Conservation (phyloP, 108 stramenopile genomes). For the Skeletonema potamos region DNA sequence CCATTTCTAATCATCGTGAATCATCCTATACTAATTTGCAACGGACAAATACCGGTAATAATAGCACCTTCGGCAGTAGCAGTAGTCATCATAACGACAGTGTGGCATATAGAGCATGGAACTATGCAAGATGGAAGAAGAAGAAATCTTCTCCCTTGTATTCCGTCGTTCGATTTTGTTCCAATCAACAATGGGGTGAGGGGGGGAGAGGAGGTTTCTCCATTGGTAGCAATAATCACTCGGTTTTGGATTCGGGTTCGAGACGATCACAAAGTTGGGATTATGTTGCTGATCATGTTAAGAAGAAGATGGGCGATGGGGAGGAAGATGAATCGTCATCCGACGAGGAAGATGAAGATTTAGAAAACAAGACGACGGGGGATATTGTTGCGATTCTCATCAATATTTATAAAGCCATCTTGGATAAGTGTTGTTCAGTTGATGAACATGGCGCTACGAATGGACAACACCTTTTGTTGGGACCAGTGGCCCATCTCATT, state of each 20-base stretch:
- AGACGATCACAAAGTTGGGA: conserved; percentile 12
- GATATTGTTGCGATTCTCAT: conserved; percentile 22
- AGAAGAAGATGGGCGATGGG: neutral
- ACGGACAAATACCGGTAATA: neutral
- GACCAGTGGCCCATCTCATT: conserved; percentile 56
- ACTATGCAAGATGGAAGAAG: conserved; percentile 25
- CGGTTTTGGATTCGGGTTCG: neutral
- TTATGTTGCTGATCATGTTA: conserved; percentile 35
- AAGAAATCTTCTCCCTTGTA: conserved; percentile 35
- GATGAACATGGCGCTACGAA: neutral
- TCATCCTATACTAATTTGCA: neutral
- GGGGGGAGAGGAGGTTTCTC: neutral
- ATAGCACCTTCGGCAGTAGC: neutral
- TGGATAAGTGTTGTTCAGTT: conserved; percentile 10
- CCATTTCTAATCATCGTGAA: too few species aligned
- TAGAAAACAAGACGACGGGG: neutral
- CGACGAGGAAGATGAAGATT: conserved; percentile 24
- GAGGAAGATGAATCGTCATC: neutral
- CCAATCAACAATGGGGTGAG: conserved; percentile 20
- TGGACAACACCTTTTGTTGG: conserved; percentile 38
- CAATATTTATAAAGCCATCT: conserved; percentile 15
- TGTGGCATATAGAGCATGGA: conserved; percentile 16
- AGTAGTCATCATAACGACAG: neutral
- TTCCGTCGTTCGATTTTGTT: conserved; percentile 29
- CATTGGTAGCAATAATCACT: neutral